Conservation (phyloP, 108 stramenopile species). For the Discostella pseudostelligera region DNA sequence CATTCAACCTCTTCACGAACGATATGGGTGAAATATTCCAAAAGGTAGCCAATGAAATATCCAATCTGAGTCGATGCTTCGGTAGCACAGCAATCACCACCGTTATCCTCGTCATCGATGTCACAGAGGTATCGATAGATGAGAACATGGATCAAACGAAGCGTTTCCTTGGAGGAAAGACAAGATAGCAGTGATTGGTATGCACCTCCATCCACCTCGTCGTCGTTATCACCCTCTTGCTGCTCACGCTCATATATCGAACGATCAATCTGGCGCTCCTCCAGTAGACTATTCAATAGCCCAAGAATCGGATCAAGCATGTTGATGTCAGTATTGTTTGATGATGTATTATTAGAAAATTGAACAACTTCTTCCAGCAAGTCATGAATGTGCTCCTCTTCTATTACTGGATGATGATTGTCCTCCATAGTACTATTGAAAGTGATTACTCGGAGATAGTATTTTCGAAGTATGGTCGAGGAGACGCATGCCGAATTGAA, state of each 20-base stretch:
- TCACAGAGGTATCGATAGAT: conserved; percentile 16
- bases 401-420: conserved; percentile 5
- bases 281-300: conserved; percentile 23
- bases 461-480: conserved; percentile 20
- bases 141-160: conserved; percentile 30
- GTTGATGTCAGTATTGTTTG: neutral
- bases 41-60: conserved; percentile 25
- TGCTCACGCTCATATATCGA: conserved; percentile 9
- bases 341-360: conserved; percentile 9
- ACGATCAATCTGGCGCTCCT: conserved; percentile 5
- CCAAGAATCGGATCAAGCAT: conserved; percentile 25
- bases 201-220: conserved; percentile 1
- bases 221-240: too few relatives aligned
- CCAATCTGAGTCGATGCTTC: conserved; percentile 28
- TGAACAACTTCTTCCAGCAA: conserved; percentile 23
- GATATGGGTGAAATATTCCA: conserved; percentile 27
- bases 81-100: neutral
- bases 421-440: neutral
- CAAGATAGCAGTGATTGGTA: conserved; percentile 10
- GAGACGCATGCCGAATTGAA: conserved; percentile 38
- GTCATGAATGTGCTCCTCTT: conserved; percentile 6
- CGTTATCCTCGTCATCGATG: neutral
- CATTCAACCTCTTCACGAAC: conserved; percentile 13
- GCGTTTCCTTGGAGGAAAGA: conserved; percentile 30
- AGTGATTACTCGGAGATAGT: conserved; percentile 3